phyloP scores from a whole-genome alignment of 2,329 filamentous ascomycete genomes.

The Ilyonectria mors-panacis region DNA sequence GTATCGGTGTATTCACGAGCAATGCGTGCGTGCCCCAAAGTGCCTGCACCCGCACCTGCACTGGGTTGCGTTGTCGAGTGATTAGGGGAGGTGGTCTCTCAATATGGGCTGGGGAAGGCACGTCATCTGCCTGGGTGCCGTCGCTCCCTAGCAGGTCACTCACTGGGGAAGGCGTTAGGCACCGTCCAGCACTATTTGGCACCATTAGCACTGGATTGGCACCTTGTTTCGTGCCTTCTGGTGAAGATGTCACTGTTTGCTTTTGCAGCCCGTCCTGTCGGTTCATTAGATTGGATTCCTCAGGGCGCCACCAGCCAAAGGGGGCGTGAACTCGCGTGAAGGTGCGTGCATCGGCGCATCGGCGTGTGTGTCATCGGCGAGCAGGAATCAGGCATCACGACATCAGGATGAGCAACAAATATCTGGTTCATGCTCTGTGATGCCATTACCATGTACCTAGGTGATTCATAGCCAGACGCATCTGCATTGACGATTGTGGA shows the following conservation, averaged over 20 bases:
- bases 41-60: constrained; percentile 23
- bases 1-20: constrained; percentile 37
- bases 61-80: constrained; percentile 21
- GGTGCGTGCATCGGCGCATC: constrained; percentile 21
- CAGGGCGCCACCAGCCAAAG: constrained; percentile 10
- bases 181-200: background rate
- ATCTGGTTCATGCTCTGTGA: background rate
- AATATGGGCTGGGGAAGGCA: constrained; percentile 32
- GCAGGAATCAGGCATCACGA: constrained; percentile 20
- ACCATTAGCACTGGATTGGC: background rate
- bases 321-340: background rate
- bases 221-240: background rate
- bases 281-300: constrained; percentile 22
- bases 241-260: constrained; percentile 17
- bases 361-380: constrained; percentile 29
- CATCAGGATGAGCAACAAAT: constrained; percentile 9
- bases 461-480: background rate
- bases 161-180: background rate
- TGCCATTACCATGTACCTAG: background rate
- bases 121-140: constrained; percentile 16
- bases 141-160: constrained; percentile 1
- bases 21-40: constrained; percentile 21
- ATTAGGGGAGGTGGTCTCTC: constrained; percentile 19
- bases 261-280: constrained; percentile 14
- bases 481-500: background rate